phyloP scores from a whole-genome alignment of 306 rosid genomes.

The Alnus glutinosa region DNA sequence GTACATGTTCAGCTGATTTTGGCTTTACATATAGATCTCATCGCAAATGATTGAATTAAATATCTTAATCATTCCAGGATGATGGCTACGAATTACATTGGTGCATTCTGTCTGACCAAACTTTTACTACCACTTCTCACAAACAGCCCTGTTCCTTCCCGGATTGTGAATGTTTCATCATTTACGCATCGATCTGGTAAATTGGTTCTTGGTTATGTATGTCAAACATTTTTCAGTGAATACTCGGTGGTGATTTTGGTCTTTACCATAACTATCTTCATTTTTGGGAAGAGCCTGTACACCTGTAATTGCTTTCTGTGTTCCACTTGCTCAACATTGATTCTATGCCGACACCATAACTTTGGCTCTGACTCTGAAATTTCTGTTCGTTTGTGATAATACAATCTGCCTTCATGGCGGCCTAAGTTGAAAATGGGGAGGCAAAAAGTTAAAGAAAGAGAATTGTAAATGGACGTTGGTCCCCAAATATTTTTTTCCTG shows the following conservation, averaged over 20 bases:
- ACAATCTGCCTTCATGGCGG: not conserved
- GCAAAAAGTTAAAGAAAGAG: not conserved
- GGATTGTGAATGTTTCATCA: conserved; percentile 79
- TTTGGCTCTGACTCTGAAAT: not conserved
- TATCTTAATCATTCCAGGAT: conserved; percentile 49
- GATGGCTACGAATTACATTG: conserved; percentile 81
- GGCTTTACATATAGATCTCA: not conserved
- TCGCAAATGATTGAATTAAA: not conserved
- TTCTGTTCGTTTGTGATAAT: not conserved
- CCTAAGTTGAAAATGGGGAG: not conserved
- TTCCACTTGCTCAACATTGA: not conserved
- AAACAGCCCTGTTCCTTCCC: conserved; percentile 70
- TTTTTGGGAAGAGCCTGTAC: not conserved
- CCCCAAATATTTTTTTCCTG: not conserved
- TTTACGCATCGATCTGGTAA: conserved; percentile 83
- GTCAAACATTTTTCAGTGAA: not conserved
- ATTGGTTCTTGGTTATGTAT: not conserved
- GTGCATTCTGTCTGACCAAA: conserved; percentile 70
- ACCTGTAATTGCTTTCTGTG: not conserved
- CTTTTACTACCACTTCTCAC: conserved; percentile 69
- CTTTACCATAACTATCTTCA: not conserved
- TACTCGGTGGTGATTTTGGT: not conserved
- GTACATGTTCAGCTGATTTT: not conserved
- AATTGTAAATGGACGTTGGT: not conserved
- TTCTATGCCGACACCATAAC: not conserved